Conservation (phyloP, 176 grass and related monocot genomes). For the Cenchrus purpureus region DNA sequence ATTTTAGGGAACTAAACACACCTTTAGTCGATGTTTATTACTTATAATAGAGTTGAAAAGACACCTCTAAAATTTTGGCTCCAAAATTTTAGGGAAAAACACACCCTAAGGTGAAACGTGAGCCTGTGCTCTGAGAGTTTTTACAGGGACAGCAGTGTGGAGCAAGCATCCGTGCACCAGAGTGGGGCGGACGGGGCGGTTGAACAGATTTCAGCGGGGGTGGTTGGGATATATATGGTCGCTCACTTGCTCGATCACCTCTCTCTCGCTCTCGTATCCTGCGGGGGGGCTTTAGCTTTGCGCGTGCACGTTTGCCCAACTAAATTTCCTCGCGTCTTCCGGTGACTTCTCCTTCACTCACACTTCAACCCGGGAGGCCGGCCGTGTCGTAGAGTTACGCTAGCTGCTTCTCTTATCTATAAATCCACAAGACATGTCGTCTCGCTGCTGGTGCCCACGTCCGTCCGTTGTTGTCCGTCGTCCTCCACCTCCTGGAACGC, state of each 20-base stretch:
- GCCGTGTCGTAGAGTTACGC: not conserved
- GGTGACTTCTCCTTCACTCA: conserved; percentile 43
- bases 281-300: conserved; percentile 15
- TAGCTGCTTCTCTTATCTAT: conserved; percentile 23
- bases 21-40: too few species aligned
- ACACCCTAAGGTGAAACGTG: not conserved
- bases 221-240: conserved; percentile 79
- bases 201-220: conserved; percentile 52
- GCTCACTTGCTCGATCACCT: conserved; percentile 33
- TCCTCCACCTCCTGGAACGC: not conserved
- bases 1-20: too few species aligned
- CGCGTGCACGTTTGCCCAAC: conserved; percentile 64
- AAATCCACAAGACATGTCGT: conserved; percentile 37
- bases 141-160: conserved; percentile 5
- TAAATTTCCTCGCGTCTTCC: conserved; percentile 44
- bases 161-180: conserved; percentile 32
- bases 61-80: too few species aligned
- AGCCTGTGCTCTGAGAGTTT: not conserved
- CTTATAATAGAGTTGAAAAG: too few species aligned
- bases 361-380: not conserved
- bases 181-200: conserved; percentile 46
- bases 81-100: too few species aligned
- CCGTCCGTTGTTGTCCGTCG: not conserved
- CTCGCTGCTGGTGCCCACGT: not conserved
- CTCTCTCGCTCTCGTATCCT: conserved; percentile 2